Base-by-base conservation (phyloP, 805 yeast genomes). In the Sungouiella blattae region DNA sequence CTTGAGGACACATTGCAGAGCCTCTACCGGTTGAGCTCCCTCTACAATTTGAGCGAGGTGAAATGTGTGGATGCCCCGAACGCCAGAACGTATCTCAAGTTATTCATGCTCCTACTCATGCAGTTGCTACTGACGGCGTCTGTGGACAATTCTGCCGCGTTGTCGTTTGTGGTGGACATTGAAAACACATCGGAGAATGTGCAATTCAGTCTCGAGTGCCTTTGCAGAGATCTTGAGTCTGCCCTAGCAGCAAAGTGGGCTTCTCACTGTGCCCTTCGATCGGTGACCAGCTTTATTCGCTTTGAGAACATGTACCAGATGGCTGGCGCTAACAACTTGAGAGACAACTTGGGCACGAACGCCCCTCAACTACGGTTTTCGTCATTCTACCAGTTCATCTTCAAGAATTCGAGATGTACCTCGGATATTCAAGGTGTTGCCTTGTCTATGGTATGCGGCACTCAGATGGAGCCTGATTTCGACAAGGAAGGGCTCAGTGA, bases 321-420 rank as follows among this genome's bases (percentile, higher is more conserved):
- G 23, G 31, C 40, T 1, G 23, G 22, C 12, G 11, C 32, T 4
- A 20, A 33, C 8, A 30, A 37, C 13, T 46, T 41, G 25, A 16
- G 46, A 27, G 39, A 44, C 26, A 40, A 40, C 20, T n/a, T 47
- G 16, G 47, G 44, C 28, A 57, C 63, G 0, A 43, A 45, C 17
- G 49, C 54, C 4, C 62, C 63, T 1, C 46, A 44, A 8, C 30
- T 58, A 12, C 31, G 52, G 25, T 60, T 56, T 35, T 61, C 58
- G 3, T 35, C 30, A 11, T 57, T 58, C 34, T 55, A 57, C 40
- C 40, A 40, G 9, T 43, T 47, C 20, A 16, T 57, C 18, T 16
- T 14, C 18, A 18, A 11, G 18, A 16, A 27, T 18, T 11, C 2
- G 2, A n/a, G 24, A 6, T 24, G 12, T 15, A 12, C 7, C 4